Evolutionary conservation across 2,329 filamentous ascomycete genomes (phyloP).

Genomic region (Aureobasidium namibiae): DNA sequence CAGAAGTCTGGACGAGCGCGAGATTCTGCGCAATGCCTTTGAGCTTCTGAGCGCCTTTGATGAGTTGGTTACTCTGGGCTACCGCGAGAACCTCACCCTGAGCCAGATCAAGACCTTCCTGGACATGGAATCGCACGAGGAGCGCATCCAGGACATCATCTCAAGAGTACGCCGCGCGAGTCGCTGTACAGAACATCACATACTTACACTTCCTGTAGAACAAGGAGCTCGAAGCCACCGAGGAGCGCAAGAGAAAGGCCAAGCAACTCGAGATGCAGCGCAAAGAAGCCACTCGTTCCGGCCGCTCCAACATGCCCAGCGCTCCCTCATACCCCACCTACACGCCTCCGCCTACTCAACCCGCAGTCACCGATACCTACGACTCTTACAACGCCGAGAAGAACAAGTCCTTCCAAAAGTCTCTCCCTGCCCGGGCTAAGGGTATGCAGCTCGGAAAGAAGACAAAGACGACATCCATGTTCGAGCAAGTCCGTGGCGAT

Average conservation of each 20-base stretch:
- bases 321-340: conserved; percentile 83
- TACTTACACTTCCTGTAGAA: conserved; percentile 51
- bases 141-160: conserved; percentile 97
- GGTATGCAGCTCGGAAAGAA: conserved; percentile 99
- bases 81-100: conserved; percentile 91
- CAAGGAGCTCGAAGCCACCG: conserved; percentile 95
- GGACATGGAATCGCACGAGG: conserved; percentile 98
- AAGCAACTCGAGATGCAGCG: conserved; percentile 98
- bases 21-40: conserved; percentile 91
- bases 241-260: conserved; percentile 96
- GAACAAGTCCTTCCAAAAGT: conserved; percentile 80
- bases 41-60: conserved; percentile 95
- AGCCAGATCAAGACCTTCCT: conserved; percentile 98
- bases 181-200: not conserved
- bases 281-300: conserved; percentile 74
- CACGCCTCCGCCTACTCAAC: conserved; percentile 67
- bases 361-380: conserved; percentile 71
- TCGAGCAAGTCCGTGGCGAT: conserved; percentile 87
- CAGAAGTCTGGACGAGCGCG: conserved; percentile 89
- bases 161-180: conserved; percentile 62
- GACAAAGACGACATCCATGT: conserved; percentile 95
- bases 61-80: conserved; percentile 90
- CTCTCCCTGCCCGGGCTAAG: conserved; percentile 68
- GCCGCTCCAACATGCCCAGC: conserved; percentile 45
- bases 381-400: conserved; percentile 96